These are phyloP conservation scores for Colletotrichum plurivorum DNA, from an alignment of 2,329 filamentous ascomycete species.

Conservation along the genomic window DNA sequence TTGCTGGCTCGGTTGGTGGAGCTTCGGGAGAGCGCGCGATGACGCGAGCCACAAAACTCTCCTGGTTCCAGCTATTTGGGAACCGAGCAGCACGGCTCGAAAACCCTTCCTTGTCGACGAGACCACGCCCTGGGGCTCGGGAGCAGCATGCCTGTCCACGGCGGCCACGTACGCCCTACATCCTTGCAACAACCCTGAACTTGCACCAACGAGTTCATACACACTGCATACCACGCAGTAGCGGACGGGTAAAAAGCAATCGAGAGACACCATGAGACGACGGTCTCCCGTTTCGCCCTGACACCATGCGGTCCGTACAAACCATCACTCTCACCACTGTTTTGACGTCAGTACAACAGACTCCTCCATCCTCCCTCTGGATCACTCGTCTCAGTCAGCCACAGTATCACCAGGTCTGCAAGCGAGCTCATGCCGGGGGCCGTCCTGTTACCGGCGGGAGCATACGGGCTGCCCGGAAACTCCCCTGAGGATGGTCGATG, in stretches of 20 bases:
- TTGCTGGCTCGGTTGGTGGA: constrained; percentile 35
- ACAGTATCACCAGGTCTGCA: constrained; percentile 25
- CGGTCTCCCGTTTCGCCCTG: constrained; percentile 16
- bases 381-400: constrained; percentile 7
- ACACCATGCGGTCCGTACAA: neutral
- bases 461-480: constrained; percentile 21
- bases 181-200: constrained; percentile 17
- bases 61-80: constrained; percentile 41
- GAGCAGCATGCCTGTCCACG: constrained; percentile 33
- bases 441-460: constrained; percentile 1
- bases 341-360: constrained; percentile 28
- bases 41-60: constrained; percentile 43
- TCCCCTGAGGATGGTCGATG: constrained; percentile 11
- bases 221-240: constrained; percentile 15
- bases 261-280: constrained; percentile 34
- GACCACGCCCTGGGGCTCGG: constrained; percentile 33
- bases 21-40: constrained; percentile 39
- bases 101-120: constrained; percentile 36
- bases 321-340: neutral
- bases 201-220: constrained; percentile 34
- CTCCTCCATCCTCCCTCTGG: neutral
- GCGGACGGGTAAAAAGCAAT: constrained; percentile 29
- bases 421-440: constrained; percentile 3
- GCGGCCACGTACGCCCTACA: constrained; percentile 38
- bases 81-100: constrained; percentile 34